Base-by-base conservation (phyloP, 805 yeast genomes). In the Nakazawaea siamensis region DNA sequence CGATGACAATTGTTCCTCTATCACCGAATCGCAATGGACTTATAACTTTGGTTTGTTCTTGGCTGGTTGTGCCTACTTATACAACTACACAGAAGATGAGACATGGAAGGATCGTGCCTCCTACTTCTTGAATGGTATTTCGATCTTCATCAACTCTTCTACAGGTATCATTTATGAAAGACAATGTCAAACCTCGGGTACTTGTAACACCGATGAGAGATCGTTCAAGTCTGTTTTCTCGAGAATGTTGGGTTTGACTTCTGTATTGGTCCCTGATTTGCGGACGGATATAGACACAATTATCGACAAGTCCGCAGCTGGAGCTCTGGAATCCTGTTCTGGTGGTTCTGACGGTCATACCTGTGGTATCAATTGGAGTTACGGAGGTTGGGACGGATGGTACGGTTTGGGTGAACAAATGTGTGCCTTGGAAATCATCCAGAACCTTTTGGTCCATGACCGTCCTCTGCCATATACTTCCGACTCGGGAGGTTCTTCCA, bases 201-300 rank as follows among this genome's bases (percentile, higher is more conserved):
- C 67, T 26, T 88, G 97, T 64, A 73, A 84, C 57, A 79, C 73
- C 37, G 97, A 88, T 64, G 95, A 88, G 64, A 68, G 95, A 40
- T 76, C 92, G n/a, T 88, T 90, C 69, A 85, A 83, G 62, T 95
- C 95, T 1, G 82, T 80, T 47, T 69, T 84, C 46, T 53, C 86
- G 2, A 65, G 95, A 38, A 78, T 78, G 53, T 55, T 88, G 52
- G 92, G 87, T 2, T 58, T 73, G 35, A 80, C 95, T 1, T 76
- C 90, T 0, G 66, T 73, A 32, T 57, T 90, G 54, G 80, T 73
- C 1, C 94, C 95, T 4, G 62, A 60, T 17, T 60, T 73, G 1
- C 50, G 52, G 24, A 58, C 57, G 27, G 45, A 49, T 3, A 62
- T 73, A 9, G 33, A 29, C 19, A 19, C 15, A 7, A 18, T 16